Evolutionary conservation across 2,329 filamentous ascomycete genomes (phyloP).

Genomic region (Sporothrix humicola): DNA sequence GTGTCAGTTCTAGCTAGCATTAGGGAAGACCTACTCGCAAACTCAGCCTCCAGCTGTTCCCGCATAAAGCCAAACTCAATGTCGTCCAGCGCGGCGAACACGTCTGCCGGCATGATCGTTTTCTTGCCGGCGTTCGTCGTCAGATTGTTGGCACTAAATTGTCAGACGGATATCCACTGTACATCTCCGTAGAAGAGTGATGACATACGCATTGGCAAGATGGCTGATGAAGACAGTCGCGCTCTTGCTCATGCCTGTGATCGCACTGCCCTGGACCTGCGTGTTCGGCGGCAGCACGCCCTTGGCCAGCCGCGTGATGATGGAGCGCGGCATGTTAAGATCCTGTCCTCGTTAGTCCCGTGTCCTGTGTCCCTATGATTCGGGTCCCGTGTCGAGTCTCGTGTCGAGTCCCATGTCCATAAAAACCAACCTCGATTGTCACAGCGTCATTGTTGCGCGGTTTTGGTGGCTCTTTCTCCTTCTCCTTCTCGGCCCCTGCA

Average conservation of each 20-base stretch:
- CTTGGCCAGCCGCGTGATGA: slow-evolving; percentile 79
- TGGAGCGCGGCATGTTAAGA: slow-evolving; percentile 77
- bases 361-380: not conserved
- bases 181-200: not conserved
- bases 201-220: slow-evolving; percentile 71
- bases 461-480: slow-evolving; percentile 37
- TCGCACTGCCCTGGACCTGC: slow-evolving; percentile 81
- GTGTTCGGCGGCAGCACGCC: slow-evolving; percentile 80
- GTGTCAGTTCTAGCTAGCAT: not conserved
- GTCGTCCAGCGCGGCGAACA: slow-evolving; percentile 77
- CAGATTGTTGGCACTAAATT: slow-evolving; percentile 71
- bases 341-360: slow-evolving; percentile 56
- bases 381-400: not conserved
- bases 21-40: slow-evolving; percentile 64
- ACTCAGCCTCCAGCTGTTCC: slow-evolving; percentile 72
- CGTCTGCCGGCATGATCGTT: slow-evolving; percentile 76
- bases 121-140: slow-evolving; percentile 72
- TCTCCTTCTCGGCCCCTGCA: slow-evolving; percentile 46
- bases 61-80: slow-evolving; percentile 77
- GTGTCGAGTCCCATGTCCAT: not conserved
- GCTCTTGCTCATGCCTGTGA: slow-evolving; percentile 79
- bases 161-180: not conserved
- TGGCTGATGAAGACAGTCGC: slow-evolving; percentile 85
- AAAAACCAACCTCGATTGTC: slow-evolving; percentile 58
- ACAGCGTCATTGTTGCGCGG: slow-evolving; percentile 46